phyloP scores from a whole-genome alignment of 2,329 filamentous ascomycete genomes.

The Trichoderma breve region DNA sequence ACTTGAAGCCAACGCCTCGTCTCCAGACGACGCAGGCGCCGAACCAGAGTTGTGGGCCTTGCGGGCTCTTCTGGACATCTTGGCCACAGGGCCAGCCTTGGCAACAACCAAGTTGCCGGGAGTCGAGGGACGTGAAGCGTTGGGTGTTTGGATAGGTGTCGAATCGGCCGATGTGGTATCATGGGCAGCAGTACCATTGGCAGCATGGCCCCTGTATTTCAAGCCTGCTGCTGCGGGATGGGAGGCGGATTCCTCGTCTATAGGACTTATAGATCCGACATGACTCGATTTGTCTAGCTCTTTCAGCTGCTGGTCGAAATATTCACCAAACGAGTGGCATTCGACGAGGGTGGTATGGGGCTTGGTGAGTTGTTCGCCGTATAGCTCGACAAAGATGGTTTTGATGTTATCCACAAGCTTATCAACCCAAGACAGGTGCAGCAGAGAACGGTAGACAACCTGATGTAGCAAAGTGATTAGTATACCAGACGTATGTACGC shows the following conservation, averaged over 20 bases:
- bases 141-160: constrained; percentile 68
- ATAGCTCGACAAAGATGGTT: constrained; percentile 86
- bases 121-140: constrained; percentile 75
- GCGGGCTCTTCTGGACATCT: constrained; percentile 77
- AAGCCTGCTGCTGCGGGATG: constrained; percentile 38
- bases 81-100: constrained; percentile 71
- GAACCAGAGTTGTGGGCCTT: constrained; percentile 65
- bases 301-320: constrained; percentile 89
- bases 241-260: constrained; percentile 35
- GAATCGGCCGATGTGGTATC: constrained; percentile 59
- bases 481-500: constrained; percentile 10
- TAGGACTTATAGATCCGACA: constrained; percentile 14
- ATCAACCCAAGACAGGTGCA: constrained; percentile 96
- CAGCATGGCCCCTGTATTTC: constrained; percentile 40
- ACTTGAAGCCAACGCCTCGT: constrained; percentile 63
- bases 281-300: constrained; percentile 66
- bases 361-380: constrained; percentile 81
- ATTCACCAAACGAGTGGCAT: constrained; percentile 79
- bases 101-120: constrained; percentile 67
- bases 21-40: constrained; percentile 73
- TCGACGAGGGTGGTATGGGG: constrained; percentile 74
- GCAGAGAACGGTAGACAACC: constrained; percentile 94
- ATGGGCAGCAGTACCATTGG: constrained; percentile 33
- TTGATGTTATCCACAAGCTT: constrained; percentile 93
- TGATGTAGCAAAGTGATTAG: constrained; percentile 38